phyloP scores from a whole-genome alignment of 371 early-diverging fungal genomes.

The Lichtheimia corymbifera region DNA sequence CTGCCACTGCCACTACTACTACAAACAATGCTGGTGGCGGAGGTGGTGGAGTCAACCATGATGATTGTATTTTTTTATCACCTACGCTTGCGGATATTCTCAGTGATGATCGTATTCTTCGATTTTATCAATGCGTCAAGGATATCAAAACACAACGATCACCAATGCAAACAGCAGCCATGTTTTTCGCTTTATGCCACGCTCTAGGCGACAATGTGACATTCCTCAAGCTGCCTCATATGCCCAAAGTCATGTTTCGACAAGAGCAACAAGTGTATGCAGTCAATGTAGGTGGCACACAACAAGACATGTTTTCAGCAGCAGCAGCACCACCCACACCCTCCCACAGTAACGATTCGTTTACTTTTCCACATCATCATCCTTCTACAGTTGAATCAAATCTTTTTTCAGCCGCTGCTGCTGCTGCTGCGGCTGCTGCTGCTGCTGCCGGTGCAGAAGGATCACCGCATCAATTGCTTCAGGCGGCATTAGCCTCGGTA shows the following conservation, averaged over 20 bases:
- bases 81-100: constrained; percentile 50
- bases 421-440: constrained; percentile 18
- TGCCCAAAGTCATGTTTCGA: constrained; percentile 51
- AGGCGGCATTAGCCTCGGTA: constrained; percentile 49
- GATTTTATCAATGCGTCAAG: constrained; percentile 54
- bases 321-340: constrained; percentile 10
- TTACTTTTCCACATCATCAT: constrained; percentile 1
- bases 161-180: constrained; percentile 45
- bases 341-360: background rate
- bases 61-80: constrained; percentile 42
- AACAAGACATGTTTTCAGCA: constrained; percentile 30
- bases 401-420: constrained; percentile 10
- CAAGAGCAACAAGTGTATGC: constrained; percentile 50
- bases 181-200: constrained; percentile 55
- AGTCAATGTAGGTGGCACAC: constrained; percentile 46
- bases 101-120: constrained; percentile 44
- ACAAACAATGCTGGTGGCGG: background rate
- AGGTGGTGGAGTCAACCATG: constrained; percentile 11
- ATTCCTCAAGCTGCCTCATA: constrained; percentile 48
- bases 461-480: constrained; percentile 43
- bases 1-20: background rate
- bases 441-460: constrained; percentile 28
- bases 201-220: constrained; percentile 45
- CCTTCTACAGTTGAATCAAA: constrained; percentile 8
- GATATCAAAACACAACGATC: constrained; percentile 49